phyloP scores from a whole-genome alignment of 306 rosid species.

The Ormosia emarginata region DNA sequence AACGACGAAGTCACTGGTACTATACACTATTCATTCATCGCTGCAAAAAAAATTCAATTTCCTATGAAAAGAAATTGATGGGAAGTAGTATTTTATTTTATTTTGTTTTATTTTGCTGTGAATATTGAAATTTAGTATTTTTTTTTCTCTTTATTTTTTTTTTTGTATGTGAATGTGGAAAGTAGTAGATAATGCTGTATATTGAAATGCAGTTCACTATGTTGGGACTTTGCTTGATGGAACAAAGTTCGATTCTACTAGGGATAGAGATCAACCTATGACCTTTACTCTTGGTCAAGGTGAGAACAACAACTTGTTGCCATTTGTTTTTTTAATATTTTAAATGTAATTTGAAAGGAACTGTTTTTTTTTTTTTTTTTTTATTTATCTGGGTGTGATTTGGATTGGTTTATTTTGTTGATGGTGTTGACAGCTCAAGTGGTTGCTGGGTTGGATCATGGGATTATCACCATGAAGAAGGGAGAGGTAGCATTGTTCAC shows the following conservation, averaged over 20 bases:
- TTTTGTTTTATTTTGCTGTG: too few relatives aligned
- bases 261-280: constrained; percentile 40
- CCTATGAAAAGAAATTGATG: too few relatives aligned
- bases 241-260: constrained; percentile 46
- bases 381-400: not conserved
- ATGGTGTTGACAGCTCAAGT: constrained; percentile 42
- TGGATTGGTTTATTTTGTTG: not conserved
- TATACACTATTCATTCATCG: too few relatives aligned
- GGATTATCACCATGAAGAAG: constrained; percentile 52
- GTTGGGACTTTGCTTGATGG: constrained; percentile 52
- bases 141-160: too few relatives aligned
- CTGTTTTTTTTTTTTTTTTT: not conserved
- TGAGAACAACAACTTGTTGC: not conserved
- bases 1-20: constrained; percentile 59
- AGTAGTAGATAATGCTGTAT: not conserved
- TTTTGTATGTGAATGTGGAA: too few relatives aligned
- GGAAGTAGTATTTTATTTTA: too few relatives aligned
- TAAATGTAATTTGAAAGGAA: too few relatives aligned
- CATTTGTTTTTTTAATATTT: not conserved
- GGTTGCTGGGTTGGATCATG: constrained; percentile 51
- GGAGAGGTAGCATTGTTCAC: constrained; percentile 66
- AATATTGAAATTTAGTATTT: too few relatives aligned
- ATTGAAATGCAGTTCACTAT: constrained; percentile 48
- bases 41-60: too few relatives aligned
- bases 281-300: constrained; percentile 56